phyloP scores from a whole-genome alignment of 257 asterid genomes.

The Salvia rosmarinus region DNA sequence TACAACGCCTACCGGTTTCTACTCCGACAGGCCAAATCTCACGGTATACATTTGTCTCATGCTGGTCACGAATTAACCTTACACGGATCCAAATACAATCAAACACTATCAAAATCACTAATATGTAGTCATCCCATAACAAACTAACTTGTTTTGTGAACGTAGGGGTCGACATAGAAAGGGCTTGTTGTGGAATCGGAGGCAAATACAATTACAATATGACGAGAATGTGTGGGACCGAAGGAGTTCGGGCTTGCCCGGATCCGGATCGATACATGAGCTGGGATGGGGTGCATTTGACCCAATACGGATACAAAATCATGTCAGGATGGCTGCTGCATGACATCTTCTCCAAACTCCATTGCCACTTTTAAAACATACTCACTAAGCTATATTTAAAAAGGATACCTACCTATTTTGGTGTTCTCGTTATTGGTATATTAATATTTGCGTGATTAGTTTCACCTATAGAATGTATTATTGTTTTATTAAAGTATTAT shows the following conservation, averaged over 20 bases:
- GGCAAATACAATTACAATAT: slow-evolving; percentile 35
- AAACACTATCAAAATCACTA: no score
- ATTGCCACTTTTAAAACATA: background rate
- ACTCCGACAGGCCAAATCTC: background rate
- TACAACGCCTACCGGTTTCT: slow-evolving; percentile 32
- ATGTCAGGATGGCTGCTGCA: slow-evolving; percentile 27
- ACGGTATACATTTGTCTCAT: background rate
- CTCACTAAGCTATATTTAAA: no score
- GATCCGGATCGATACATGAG: slow-evolving; percentile 30
- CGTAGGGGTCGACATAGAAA: background rate
- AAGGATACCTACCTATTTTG: no score
- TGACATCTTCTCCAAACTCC: slow-evolving; percentile 6
- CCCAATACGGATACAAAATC: slow-evolving; percentile 20
- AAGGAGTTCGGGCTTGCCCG: background rate
- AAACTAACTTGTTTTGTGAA: background rate
- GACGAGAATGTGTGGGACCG: slow-evolving; percentile 28
- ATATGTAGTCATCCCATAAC: background rate
- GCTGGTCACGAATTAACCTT: no score
- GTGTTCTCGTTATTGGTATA: no score
- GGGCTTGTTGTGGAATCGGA: slow-evolving; percentile 37
- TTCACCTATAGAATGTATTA: no score
- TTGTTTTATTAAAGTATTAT: no score
- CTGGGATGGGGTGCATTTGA: slow-evolving; percentile 40
- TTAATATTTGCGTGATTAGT: no score
- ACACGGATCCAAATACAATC: no score